Percentiles rank a stretch among this genome's conserved stretches.
Evolutionary conservation across 345 rosid genomes (phyloP).

Genomic region (Microcos paniculata): DNA sequence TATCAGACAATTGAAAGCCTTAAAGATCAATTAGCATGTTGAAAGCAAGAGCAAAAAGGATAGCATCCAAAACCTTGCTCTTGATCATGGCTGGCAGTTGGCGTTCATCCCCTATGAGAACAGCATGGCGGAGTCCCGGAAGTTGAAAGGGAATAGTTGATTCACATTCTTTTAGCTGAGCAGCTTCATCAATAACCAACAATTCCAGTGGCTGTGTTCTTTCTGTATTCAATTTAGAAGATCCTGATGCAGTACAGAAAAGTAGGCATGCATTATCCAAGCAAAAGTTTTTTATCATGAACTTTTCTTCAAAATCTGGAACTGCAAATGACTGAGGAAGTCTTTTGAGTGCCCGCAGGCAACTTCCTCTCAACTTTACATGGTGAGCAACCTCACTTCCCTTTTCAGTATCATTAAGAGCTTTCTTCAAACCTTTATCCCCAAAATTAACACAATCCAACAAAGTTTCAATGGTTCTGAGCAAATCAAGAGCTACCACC

Average conservation of each 20-base stretch:
- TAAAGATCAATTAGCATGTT: background rate
- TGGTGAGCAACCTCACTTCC: background rate
- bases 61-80: conserved; percentile 29
- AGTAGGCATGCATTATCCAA: conserved; percentile 31
- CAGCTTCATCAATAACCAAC: conserved; percentile 55
- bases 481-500: conserved; percentile 21
- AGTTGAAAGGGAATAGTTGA: conserved; percentile 49
- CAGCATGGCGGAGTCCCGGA: conserved; percentile 36
- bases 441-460: background rate
- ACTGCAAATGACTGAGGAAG: conserved; percentile 3
- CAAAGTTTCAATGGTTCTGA: background rate
- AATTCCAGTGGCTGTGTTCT: conserved; percentile 21
- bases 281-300: conserved; percentile 17
- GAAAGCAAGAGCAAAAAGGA: background rate
- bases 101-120: conserved; percentile 49
- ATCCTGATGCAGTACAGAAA: conserved; percentile 50
- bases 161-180: conserved; percentile 59
- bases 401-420: background rate
- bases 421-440: background rate
- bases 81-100: conserved; percentile 53
- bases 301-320: background rate
- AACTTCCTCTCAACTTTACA: background rate
- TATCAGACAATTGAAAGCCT: background rate
- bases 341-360: conserved; percentile 10
- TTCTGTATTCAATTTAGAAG: conserved; percentile 29